Conservation (phyloP, 805 yeast species). For the Wickerhamiella brachini region DNA sequence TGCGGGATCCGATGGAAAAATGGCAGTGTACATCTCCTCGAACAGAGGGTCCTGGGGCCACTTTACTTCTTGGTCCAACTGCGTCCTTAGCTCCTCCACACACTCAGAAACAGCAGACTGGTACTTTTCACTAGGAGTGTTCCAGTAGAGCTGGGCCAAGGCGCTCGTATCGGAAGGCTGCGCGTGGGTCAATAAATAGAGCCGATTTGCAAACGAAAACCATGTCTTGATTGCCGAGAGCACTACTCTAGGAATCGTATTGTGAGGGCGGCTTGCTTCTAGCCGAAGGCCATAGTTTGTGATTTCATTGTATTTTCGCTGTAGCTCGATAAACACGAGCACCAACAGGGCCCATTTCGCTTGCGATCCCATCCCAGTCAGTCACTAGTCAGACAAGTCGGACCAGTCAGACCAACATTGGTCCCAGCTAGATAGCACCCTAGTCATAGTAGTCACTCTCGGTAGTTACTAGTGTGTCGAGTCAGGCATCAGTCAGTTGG, state of each 20-base stretch:
- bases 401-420: too few species aligned
- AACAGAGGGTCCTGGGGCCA: background rate
- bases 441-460: too few species aligned
- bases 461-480: too few species aligned
- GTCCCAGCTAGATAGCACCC: too few species aligned
- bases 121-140: background rate
- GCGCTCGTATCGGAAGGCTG: background rate
- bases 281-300: background rate
- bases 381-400: too few species aligned
- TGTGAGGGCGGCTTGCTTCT: background rate
- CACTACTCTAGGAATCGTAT: background rate
- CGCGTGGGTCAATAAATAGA: background rate
- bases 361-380: background rate
- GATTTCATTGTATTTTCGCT: background rate
- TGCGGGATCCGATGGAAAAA: background rate
- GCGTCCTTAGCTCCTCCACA: background rate
- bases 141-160: background rate
- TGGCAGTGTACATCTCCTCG: background rate
- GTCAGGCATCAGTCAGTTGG: too few species aligned
- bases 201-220: background rate
- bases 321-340: background rate
- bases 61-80: background rate
- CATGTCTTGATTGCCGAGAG: background rate
- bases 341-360: background rate
- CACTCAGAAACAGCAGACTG: background rate